Base-by-base conservation (phyloP, 192 early-diverging fungal species). In the Mortierella hygrophila region DNA sequence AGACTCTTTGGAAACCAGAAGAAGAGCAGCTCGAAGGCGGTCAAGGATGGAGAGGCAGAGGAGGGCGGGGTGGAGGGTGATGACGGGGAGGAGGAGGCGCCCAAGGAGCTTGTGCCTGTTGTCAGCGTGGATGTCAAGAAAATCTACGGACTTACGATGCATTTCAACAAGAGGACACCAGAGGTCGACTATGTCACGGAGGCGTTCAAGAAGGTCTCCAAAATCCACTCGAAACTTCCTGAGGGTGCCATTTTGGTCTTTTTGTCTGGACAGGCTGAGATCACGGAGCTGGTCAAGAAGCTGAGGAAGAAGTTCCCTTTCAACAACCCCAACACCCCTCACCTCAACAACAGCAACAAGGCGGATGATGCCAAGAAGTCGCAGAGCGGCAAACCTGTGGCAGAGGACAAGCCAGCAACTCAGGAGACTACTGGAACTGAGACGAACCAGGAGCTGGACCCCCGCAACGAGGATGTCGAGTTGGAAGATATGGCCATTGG, bases 81-180 rank as follows among this genome's bases (percentile, higher is more conserved):
- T 0, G 73, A 68, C 18, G 70, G 70, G 7, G 83, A 85, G 4
- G 74, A 68, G 3, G 55, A 73, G 55, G 75, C 60, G 16, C 70
- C 76, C 49, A 86, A 86, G 68, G 84, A 86, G 70, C 71, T 86
- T 8, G 84, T 86, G 16, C 84, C 84, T 47, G 84, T 86, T 15
- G 84, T 86, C 65, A 74, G 79, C 35, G 84, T 86, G 49, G 84
- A 86, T 68, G 84, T 86, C 49, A 86, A 86, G 72, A 86, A 86
- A 32, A 38, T 55, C 32, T 77, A n/a, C 21, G 78, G 95, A 88
- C 94, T 97, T 10, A 91, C 92, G 0, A 92, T 98, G 49, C 98
- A 99, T 86, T 99, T 98, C 80, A 98, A 97, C 91, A 94, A 95
- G 73, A 90, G 93, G 37, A 99, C 99, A 7, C 97, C 98, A 3